These are phyloP conservation scores for Lasiodiplodia hormozganensis DNA, from an alignment of 2,329 filamentous ascomycete species.

Conservation along the genomic window DNA sequence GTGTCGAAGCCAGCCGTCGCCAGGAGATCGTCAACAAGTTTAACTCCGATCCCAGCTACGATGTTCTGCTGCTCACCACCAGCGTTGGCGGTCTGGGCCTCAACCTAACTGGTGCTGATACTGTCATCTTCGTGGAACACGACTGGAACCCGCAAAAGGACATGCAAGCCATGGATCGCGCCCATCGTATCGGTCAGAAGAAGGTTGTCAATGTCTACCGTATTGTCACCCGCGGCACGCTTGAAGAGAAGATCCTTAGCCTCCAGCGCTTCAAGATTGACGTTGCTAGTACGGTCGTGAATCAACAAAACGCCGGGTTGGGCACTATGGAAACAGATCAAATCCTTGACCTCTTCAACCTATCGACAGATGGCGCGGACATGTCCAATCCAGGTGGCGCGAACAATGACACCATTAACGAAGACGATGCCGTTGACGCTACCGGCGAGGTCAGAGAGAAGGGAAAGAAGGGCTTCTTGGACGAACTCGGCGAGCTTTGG, in stretches of 20 bases:
- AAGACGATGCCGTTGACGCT: constrained; percentile 82
- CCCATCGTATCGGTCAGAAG: constrained; percentile 98
- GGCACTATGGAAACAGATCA: constrained; percentile 98
- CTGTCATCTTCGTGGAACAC: constrained; percentile 98
- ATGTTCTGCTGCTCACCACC: constrained; percentile 90
- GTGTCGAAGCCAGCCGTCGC: constrained; percentile 88
- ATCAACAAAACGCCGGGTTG: constrained; percentile 96
- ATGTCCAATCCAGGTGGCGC: constrained; percentile 71
- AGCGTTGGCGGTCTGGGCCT: constrained; percentile 93
- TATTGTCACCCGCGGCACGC: constrained; percentile 89
- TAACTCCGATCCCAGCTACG: constrained; percentile 96
- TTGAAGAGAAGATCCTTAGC: constrained; percentile 98
- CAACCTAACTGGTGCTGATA: constrained; percentile 95
- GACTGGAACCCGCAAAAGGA: constrained; percentile 99
- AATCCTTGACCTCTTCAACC: constrained; percentile 93
- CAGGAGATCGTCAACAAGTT: constrained; percentile 99
- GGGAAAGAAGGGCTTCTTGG: constrained; percentile 95
- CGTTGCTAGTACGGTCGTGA: constrained; percentile 96
- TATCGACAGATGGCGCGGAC: constrained; percentile 59
- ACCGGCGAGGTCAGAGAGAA: constrained; percentile 91
- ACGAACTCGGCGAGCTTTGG: constrained; percentile 95
- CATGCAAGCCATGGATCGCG: constrained; percentile 97
- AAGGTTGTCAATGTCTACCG: constrained; percentile 99
- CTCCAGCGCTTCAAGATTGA: constrained; percentile 99
- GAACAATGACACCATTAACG: constrained; percentile 73